These are phyloP conservation scores for Starmerella bacillaris DNA, from an alignment of 805 yeast species.

Conservation along the genomic window DNA sequence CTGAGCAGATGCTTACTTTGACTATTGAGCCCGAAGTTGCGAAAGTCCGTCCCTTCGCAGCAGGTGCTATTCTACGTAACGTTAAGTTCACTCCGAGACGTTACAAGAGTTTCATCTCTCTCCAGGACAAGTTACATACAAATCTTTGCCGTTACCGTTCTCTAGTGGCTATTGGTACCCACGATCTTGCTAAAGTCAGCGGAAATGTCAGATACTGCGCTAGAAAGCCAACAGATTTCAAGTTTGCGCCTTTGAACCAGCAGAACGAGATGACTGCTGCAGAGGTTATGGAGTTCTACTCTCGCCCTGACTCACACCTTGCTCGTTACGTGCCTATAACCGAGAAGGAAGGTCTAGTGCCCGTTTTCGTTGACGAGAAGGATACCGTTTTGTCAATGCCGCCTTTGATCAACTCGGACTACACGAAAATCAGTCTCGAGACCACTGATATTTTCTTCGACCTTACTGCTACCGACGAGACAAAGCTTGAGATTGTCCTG, in stretches of 20 bases:
- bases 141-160: slow-evolving; percentile 95
- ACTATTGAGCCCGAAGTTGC: slow-evolving; percentile 61
- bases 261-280: slow-evolving; percentile 44
- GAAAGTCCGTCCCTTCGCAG: slow-evolving; percentile 75
- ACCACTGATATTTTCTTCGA: slow-evolving; percentile 85
- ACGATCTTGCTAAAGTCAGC: slow-evolving; percentile 63
- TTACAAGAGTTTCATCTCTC: slow-evolving; percentile 83
- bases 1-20: slow-evolving; percentile 42
- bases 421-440: slow-evolving; percentile 66
- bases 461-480: slow-evolving; percentile 84
- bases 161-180: slow-evolving; percentile 96
- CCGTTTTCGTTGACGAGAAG: slow-evolving; percentile 66
- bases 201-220: slow-evolving; percentile 84
- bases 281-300: slow-evolving; percentile 74
- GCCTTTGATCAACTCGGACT: slow-evolving; percentile 88
- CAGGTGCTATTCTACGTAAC: slow-evolving; percentile 82
- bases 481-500: slow-evolving; percentile 84
- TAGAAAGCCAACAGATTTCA: slow-evolving; percentile 55
- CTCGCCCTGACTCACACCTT: slow-evolving; percentile 62
- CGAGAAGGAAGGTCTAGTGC: slow-evolving; percentile 73
- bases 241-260: slow-evolving; percentile 32
- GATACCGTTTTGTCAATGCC: slow-evolving; percentile 80
- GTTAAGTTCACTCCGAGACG: slow-evolving; percentile 65
- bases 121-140: slow-evolving; percentile 90
- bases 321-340: slow-evolving; percentile 80